Conservation (phyloP, 805 yeast species). For the Suhomyces canberraensis region DNA sequence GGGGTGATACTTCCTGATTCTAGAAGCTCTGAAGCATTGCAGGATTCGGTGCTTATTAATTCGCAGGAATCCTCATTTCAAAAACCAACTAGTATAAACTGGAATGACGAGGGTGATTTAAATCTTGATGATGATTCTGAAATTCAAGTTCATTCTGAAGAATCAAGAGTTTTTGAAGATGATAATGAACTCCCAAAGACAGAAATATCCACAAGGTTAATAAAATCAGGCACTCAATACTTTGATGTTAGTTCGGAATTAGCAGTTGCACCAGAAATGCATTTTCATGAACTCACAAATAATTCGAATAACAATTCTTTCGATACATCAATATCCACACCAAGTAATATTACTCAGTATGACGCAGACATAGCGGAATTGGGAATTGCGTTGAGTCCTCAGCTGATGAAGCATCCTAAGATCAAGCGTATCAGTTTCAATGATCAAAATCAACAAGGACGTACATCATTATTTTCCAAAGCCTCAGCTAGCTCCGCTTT, state of each 20-base stretch:
- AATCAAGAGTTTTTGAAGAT: conserved; percentile 4
- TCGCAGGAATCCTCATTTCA: conserved; percentile 32
- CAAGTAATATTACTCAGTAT: conserved; percentile 37
- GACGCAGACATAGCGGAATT: conserved; percentile 41
- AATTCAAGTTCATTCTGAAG: conserved; percentile 6
- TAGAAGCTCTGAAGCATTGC: not conserved
- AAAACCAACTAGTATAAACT: conserved; percentile 38
- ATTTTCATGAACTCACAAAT: conserved; percentile 5
- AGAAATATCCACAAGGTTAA: conserved; percentile 1
- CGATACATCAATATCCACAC: conserved; percentile 27
- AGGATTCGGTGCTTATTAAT: conserved; percentile 6
- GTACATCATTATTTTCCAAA: conserved; percentile 22
- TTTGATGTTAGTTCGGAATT: conserved; percentile 21
- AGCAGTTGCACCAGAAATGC: conserved; percentile 5
- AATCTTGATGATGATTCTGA: conserved; percentile 30
- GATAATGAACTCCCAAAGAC: not conserved
- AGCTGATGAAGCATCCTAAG: conserved; percentile 18
- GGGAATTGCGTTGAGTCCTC: conserved; percentile 42
- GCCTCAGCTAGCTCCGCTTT: conserved; percentile 31
- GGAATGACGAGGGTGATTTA: conserved; percentile 38
- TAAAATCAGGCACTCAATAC: conserved; percentile 18
- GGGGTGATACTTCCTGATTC: too few species aligned
- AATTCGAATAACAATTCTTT: conserved; percentile 7
- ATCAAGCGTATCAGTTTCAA: conserved; percentile 23
- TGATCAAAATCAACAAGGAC: conserved; percentile 14